These are phyloP conservation scores for Trichosanthes truncata DNA, from an alignment of 306 rosid genomes.

Conservation along the genomic window DNA sequence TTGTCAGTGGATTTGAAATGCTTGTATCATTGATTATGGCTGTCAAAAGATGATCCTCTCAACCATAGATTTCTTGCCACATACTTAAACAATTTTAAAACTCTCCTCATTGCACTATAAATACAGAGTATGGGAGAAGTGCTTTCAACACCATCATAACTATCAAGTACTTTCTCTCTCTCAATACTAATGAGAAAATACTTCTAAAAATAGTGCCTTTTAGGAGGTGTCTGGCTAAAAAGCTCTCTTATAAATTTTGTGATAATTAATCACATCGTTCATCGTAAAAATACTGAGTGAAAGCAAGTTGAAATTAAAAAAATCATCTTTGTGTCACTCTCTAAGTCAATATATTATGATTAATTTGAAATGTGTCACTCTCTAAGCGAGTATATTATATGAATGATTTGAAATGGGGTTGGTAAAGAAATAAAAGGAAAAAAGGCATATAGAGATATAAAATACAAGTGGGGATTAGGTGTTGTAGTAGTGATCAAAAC, in stretches of 20 bases:
- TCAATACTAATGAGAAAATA: neutral
- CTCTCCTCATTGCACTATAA: neutral
- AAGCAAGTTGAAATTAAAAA: no score
- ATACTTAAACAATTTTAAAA: neutral
- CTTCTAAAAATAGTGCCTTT: neutral
- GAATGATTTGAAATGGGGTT: no score
- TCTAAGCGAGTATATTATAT: neutral
- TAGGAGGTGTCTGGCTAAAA: neutral
- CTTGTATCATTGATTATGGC: neutral
- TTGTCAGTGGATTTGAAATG: neutral
- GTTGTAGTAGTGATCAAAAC: neutral
- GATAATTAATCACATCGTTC: no score
- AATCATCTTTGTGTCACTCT: neutral
- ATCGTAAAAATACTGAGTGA: no score
- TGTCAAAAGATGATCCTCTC: neutral
- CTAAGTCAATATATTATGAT: no score
- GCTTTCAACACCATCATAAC: neutral
- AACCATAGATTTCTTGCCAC: neutral
- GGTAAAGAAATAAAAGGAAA: neutral
- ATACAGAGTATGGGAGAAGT: neutral
- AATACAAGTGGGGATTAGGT: conserved; percentile 2
- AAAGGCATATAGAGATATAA: neutral
- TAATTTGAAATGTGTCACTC: neutral
- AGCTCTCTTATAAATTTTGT: neutral
- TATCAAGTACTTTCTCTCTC: neutral